These are phyloP conservation scores for Crithidia brevicula DNA, from an alignment of 208 protist species.

Conservation along the genomic window DNA sequence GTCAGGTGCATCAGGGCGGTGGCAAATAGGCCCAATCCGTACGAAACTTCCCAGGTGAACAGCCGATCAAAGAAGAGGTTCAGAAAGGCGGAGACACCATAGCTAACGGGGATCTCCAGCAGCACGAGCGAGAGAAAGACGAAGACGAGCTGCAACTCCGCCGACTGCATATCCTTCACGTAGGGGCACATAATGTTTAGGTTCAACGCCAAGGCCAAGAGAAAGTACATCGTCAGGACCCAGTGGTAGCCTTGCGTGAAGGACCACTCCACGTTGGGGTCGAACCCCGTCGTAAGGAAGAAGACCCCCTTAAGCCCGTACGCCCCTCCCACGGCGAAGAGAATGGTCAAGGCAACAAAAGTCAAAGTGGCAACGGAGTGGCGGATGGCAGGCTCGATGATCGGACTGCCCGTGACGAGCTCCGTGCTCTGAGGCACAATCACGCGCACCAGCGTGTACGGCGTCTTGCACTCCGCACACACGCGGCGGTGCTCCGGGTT, in stretches of 20 bases:
- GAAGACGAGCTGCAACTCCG: slow-evolving; percentile 23
- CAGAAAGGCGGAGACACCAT: slow-evolving; percentile 18
- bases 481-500: slow-evolving; percentile 34
- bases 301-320: slow-evolving; percentile 23
- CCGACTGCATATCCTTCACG: slow-evolving; percentile 21
- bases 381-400: slow-evolving; percentile 32
- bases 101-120: slow-evolving; percentile 32
- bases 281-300: slow-evolving; percentile 10
- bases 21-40: slow-evolving; percentile 21
- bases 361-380: slow-evolving; percentile 13
- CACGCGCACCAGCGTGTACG: slow-evolving; percentile 30
- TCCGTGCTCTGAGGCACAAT: slow-evolving; percentile 20
- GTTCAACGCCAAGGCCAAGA: slow-evolving; percentile 26
- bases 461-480: slow-evolving; percentile 39
- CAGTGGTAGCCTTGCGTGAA: slow-evolving; percentile 30
- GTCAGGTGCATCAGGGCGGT: slow-evolving; percentile 15
- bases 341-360: neutral
- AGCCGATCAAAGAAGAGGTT: slow-evolving; percentile 29
- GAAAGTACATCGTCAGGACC: slow-evolving; percentile 25
- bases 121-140: slow-evolving; percentile 31
- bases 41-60: slow-evolving; percentile 34
- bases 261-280: slow-evolving; percentile 23
- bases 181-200: slow-evolving; percentile 25
- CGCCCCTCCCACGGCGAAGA: slow-evolving; percentile 19
- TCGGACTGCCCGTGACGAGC: slow-evolving; percentile 25